Evolutionary conservation across 2,329 filamentous ascomycete species (phyloP).

Genomic region (Neonectria punicea): DNA sequence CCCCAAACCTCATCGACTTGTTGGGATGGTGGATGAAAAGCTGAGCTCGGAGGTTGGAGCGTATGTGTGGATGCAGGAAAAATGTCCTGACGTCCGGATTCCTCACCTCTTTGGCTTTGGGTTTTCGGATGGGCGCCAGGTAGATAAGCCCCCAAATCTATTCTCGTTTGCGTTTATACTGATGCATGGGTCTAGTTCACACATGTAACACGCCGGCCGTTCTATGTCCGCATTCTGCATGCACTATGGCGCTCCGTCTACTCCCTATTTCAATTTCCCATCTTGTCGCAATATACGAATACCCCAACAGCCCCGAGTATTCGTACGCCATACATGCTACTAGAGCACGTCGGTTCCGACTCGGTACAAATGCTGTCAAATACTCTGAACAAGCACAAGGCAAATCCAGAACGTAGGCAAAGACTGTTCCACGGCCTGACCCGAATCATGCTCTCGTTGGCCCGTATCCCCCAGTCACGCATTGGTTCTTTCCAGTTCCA

Average conservation of each 20-base stretch:
- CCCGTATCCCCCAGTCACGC: slow-evolving; percentile 29
- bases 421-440: slow-evolving; percentile 33
- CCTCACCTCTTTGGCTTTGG: background rate
- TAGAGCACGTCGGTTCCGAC: slow-evolving; percentile 36
- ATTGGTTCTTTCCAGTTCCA: slow-evolving; percentile 40
- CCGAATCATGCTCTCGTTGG: slow-evolving; percentile 35
- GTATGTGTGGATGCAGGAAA: too few relatives aligned
- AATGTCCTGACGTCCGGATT: too few relatives aligned
- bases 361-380: slow-evolving; percentile 36
- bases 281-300: slow-evolving; percentile 30
- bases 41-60: too few relatives aligned
- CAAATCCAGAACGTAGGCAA: slow-evolving; percentile 20
- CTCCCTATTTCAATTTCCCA: slow-evolving; percentile 21
- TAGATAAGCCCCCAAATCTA: background rate
- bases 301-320: slow-evolving; percentile 17
- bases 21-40: too few relatives aligned
- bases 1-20: too few relatives aligned
- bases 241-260: slow-evolving; percentile 17
- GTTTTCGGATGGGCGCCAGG: slow-evolving; percentile 10
- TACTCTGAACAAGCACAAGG: slow-evolving; percentile 29
- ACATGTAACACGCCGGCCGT: slow-evolving; percentile 17
- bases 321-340: slow-evolving; percentile 33
- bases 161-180: background rate
- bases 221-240: slow-evolving; percentile 13
- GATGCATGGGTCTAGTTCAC: slow-evolving; percentile 25